Conservation (phyloP, 768 basidiomycete genomes). For the Pleurotus giganteus region DNA sequence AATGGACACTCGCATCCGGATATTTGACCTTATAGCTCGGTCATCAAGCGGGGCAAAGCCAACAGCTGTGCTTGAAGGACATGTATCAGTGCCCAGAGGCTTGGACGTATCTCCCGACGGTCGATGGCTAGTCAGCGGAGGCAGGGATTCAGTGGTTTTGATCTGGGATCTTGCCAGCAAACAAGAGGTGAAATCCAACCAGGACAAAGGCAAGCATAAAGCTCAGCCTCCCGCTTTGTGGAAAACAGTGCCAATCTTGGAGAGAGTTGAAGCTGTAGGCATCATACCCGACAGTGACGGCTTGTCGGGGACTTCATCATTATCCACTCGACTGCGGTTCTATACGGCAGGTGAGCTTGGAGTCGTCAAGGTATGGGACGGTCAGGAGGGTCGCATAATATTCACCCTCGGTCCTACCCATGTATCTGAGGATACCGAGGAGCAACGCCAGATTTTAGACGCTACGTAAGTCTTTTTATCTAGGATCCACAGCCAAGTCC, state of each 20-base stretch:
- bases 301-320: constrained; percentile 40
- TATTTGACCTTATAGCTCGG: constrained; percentile 81
- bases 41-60: constrained; percentile 59
- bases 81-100: constrained; percentile 91
- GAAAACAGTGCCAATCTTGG: constrained; percentile 80
- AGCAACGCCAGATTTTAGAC: constrained; percentile 80
- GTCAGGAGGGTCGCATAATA: constrained; percentile 57
- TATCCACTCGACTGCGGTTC: constrained; percentile 51
- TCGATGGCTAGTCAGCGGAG: constrained; percentile 86
- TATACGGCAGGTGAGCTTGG: constrained; percentile 95
- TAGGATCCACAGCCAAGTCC: too few species aligned
- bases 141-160: constrained; percentile 88
- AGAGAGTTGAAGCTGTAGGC: constrained; percentile 86
- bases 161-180: constrained; percentile 79
- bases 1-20: constrained; percentile 87
- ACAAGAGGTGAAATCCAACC: constrained; percentile 31
- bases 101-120: constrained; percentile 85
- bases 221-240: constrained; percentile 55
- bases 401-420: constrained; percentile 55
- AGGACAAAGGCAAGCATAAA: constrained; percentile 47
- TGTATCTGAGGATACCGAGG: constrained; percentile 59
- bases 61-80: constrained; percentile 86
- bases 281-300: constrained; percentile 54
- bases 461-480: constrained; percentile 62
- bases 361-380: constrained; percentile 83